Conservation (phyloP, 2,329 filamentous ascomycete genomes). For the Fusarium incarnatum region DNA sequence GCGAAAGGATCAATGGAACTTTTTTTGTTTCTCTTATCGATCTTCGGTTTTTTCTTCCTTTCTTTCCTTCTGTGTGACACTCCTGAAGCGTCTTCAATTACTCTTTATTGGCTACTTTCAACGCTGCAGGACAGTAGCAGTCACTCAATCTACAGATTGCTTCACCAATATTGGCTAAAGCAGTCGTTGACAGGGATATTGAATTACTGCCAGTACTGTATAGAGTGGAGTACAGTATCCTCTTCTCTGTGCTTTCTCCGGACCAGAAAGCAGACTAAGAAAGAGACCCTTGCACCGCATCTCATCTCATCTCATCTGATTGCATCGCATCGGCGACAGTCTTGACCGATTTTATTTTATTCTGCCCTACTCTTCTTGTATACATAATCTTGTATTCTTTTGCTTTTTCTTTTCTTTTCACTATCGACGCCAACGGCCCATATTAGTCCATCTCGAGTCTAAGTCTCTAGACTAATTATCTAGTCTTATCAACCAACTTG, state of each 20-base stretch:
- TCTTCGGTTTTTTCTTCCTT: not conserved
- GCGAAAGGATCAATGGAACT: not conserved
- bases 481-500: not conserved
- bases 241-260: not conserved
- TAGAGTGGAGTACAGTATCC: slow-evolving; percentile 25
- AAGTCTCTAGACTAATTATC: not conserved
- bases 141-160: not conserved
- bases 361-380: not conserved
- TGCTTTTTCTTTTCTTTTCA: not conserved
- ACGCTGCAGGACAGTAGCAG: not conserved
- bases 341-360: slow-evolving; percentile 7
- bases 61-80: not conserved
- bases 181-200: slow-evolving; percentile 11
- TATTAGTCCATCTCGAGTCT: not conserved
- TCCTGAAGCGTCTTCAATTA: too few relatives aligned
- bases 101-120: not conserved
- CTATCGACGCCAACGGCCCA: not conserved
- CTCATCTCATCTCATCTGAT: not conserved
- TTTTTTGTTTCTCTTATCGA: not conserved
- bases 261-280: not conserved
- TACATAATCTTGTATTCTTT: slow-evolving; percentile 10
- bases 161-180: not conserved
- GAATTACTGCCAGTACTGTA: not conserved
- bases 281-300: slow-evolving; percentile 15
- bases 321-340: slow-evolving; percentile 14